phyloP scores from a whole-genome alignment of 352 stramenopile genomes.

The Pilasporangium apinafurcum region DNA sequence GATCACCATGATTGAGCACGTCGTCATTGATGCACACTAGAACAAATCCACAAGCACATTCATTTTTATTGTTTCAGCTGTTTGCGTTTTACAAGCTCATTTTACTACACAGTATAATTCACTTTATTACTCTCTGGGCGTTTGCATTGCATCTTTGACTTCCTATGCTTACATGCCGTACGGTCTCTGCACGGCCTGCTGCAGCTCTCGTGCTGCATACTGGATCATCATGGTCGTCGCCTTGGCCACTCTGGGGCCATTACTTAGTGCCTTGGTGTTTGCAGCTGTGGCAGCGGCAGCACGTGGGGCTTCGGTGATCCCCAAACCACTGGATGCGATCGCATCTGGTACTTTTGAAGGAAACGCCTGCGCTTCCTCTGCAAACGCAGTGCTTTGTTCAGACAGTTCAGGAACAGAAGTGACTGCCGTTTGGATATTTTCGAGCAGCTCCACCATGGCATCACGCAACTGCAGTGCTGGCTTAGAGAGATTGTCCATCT shows the following conservation, averaged over 20 bases:
- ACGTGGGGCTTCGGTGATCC: conserved; percentile 17
- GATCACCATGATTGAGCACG: too few species aligned
- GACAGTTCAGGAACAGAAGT: conserved; percentile 38
- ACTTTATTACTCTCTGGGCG: too few species aligned
- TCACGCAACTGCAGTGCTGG: conserved; percentile 33
- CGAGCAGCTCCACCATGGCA: conserved; percentile 35
- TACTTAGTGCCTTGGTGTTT: conserved; percentile 32
- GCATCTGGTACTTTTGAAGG: conserved; percentile 33
- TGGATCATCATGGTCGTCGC: conserved; percentile 45
- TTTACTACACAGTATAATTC: too few species aligned
- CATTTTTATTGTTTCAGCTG: too few species aligned
- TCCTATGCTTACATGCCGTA: conserved; percentile 20
- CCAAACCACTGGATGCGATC: conserved; percentile 22
- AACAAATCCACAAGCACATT: too few species aligned
- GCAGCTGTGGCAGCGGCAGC: conserved; percentile 10
- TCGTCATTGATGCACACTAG: too few species aligned
- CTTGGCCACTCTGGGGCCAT: conserved; percentile 37
- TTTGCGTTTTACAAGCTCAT: too few species aligned
- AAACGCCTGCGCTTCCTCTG: conserved; percentile 34
- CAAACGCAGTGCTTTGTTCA: conserved; percentile 26
- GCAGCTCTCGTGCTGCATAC: conserved; percentile 36
- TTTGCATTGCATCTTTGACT: too few species aligned
- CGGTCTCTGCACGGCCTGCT: conserved; percentile 29
- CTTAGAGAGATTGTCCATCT: conserved; percentile 34
- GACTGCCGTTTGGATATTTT: conserved; percentile 40